Evolutionary conservation across 2,329 filamentous ascomycete species (phyloP).

Genomic region (Colletotrichum tropicale): DNA sequence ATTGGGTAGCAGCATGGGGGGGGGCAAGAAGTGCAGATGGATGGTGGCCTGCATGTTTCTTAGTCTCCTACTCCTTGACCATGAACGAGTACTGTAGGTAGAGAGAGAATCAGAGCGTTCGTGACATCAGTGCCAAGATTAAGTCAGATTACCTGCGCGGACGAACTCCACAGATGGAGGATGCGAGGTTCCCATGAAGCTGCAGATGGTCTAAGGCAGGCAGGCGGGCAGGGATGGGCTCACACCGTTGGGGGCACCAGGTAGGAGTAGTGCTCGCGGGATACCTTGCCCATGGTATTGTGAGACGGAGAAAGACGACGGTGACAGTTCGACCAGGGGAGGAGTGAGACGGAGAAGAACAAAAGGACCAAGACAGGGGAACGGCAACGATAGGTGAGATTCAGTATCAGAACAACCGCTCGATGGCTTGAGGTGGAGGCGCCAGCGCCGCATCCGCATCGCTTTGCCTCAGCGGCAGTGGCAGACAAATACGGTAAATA

Average conservation of each 20-base stretch:
- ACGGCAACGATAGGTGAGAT: background rate
- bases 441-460: background rate
- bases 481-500: background rate
- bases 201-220: background rate
- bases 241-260: background rate
- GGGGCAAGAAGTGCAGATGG: background rate
- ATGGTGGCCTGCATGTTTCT: background rate
- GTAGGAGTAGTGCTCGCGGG: background rate
- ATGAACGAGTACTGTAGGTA: background rate
- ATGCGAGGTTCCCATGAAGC: background rate
- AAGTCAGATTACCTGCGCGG: background rate
- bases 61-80: background rate
- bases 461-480: background rate
- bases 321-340: background rate
- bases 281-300: background rate
- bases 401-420: background rate
- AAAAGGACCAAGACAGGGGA: background rate
- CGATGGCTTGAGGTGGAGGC: background rate
- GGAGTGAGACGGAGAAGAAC: background rate
- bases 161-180: background rate
- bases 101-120: background rate
- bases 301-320: background rate
- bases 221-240: background rate
- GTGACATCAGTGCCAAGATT: slow-evolving; percentile 13
- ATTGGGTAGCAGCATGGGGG: background rate